These are phyloP conservation scores for Cicer chorassanicum DNA, from an alignment of 306 rosid genomes.

Conservation along the genomic window DNA sequence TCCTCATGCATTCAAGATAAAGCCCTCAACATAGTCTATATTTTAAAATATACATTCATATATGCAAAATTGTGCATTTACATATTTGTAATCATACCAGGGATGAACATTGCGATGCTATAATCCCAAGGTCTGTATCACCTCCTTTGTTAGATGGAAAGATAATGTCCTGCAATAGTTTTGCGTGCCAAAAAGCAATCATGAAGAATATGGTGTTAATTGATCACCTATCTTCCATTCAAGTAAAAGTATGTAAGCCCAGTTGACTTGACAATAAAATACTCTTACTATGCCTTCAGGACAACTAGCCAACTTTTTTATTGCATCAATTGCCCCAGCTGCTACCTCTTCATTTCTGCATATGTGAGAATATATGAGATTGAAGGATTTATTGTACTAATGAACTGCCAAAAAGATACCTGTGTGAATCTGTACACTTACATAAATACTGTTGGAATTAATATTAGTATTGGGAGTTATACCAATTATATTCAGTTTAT, in stretches of 20 bases:
- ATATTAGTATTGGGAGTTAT: background rate
- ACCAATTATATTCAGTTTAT: slow-evolving; percentile 4
- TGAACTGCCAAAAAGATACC: slow-evolving; percentile 1
- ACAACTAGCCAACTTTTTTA: slow-evolving; percentile 66
- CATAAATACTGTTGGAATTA: background rate
- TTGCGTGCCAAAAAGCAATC: slow-evolving; percentile 35
- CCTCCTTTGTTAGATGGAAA: slow-evolving; percentile 66
- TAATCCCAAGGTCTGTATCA: slow-evolving; percentile 65
- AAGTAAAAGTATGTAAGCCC: slow-evolving; percentile 29
- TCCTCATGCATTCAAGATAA: slow-evolving; percentile 23
- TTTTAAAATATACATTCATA: slow-evolving; percentile 26
- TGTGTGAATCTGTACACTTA: background rate
- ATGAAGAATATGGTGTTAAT: slow-evolving; percentile 11
- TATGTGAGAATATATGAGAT: slow-evolving; percentile 27
- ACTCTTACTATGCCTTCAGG: slow-evolving; percentile 76
- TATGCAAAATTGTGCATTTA: slow-evolving; percentile 29
- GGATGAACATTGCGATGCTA: slow-evolving; percentile 71
- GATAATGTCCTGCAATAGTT: slow-evolving; percentile 65
- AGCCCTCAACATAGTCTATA: slow-evolving; percentile 25
- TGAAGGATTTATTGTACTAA: background rate
- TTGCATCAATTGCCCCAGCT: slow-evolving; percentile 68
- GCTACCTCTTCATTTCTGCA: slow-evolving; percentile 82
- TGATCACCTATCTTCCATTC: slow-evolving; percentile 30
- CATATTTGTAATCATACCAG: slow-evolving; percentile 61
- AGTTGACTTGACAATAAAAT: slow-evolving; percentile 32